A percentile compares a stretch with the other conserved stretches of the same genome.
These are phyloP conservation scores for Boletus rubescentipes DNA, from an alignment of 768 basidiomycete genomes.

Conservation along the genomic window DNA sequence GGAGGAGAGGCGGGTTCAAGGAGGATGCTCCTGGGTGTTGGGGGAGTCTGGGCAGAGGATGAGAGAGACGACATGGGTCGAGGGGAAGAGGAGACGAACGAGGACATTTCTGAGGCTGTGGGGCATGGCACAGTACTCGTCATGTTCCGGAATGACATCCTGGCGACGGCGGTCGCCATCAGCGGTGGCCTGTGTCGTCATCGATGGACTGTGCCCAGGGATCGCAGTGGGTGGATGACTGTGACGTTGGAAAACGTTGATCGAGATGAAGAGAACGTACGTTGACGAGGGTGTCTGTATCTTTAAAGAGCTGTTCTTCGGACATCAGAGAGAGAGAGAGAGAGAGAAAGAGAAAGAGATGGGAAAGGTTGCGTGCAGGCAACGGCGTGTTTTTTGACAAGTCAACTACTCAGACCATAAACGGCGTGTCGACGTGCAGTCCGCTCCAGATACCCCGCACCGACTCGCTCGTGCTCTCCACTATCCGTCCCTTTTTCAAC, in stretches of 20 bases:
- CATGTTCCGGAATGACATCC: constrained; percentile 31
- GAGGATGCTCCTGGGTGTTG: constrained; percentile 27
- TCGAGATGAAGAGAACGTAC: constrained; percentile 12
- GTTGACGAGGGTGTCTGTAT: constrained; percentile 29
- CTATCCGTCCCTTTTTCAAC: constrained; percentile 61
- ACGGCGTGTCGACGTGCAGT: constrained; percentile 74
- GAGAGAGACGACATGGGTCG: constrained; percentile 7
- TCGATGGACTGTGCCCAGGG: constrained; percentile 27
- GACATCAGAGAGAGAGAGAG: constrained; percentile 1
- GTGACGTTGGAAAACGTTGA: background rate
- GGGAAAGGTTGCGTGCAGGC: constrained; percentile 25
- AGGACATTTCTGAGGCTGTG: constrained; percentile 29
- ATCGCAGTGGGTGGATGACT: constrained; percentile 21
- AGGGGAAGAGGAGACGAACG: constrained; percentile 18
- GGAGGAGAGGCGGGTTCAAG: constrained; percentile 21
- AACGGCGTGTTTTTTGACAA: constrained; percentile 34
- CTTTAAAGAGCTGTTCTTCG: constrained; percentile 15
- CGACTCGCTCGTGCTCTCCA: constrained; percentile 78
- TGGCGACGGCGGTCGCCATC: constrained; percentile 21
- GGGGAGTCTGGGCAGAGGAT: constrained; percentile 22
- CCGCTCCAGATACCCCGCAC: constrained; percentile 91
- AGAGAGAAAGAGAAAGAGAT: background rate
- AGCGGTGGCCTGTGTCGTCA: constrained; percentile 19
- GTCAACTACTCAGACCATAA: constrained; percentile 41
- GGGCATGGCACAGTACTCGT: constrained; percentile 30